phyloP scores from a whole-genome alignment of 2,329 filamentous ascomycete species.

The Colletotrichum theobromicola region DNA sequence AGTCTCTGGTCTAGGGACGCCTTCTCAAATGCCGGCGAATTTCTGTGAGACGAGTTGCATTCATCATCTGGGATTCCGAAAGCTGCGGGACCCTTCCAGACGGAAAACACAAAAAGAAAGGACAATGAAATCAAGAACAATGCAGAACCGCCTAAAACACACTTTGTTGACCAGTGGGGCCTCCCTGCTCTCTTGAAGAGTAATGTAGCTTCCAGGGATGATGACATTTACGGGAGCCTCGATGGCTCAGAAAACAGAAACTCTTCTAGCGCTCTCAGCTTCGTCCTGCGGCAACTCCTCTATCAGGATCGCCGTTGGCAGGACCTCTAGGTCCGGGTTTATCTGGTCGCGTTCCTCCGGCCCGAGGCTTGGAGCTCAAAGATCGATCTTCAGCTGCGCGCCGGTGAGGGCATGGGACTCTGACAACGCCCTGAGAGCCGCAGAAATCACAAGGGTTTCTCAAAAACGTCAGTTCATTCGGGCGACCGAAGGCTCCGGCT shows the following conservation, averaged over 20 bases:
- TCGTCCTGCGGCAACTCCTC: slow-evolving; percentile 1
- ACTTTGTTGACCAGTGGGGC: background rate
- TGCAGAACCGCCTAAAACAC: background rate
- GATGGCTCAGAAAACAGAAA: background rate
- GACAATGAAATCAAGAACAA: background rate
- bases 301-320: background rate
- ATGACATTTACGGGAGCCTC: background rate
- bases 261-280: background rate
- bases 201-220: background rate
- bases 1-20: background rate
- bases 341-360: background rate
- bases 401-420: slow-evolving; percentile 11
- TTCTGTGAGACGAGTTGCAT: background rate
- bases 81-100: background rate
- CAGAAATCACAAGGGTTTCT: slow-evolving; percentile 4
- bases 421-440: slow-evolving; percentile 11
- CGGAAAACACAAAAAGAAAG: background rate
- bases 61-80: background rate
- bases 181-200: background rate
- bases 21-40: background rate
- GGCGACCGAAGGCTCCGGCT: background rate
- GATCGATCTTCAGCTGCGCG: background rate
- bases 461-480: background rate
- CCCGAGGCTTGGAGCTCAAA: background rate
- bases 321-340: background rate